A percentile compares a stretch with the other conserved stretches of the same genome.
Conservation (phyloP, 768 basidiomycete genomes). For the Boletus tomentosulus region DNA sequence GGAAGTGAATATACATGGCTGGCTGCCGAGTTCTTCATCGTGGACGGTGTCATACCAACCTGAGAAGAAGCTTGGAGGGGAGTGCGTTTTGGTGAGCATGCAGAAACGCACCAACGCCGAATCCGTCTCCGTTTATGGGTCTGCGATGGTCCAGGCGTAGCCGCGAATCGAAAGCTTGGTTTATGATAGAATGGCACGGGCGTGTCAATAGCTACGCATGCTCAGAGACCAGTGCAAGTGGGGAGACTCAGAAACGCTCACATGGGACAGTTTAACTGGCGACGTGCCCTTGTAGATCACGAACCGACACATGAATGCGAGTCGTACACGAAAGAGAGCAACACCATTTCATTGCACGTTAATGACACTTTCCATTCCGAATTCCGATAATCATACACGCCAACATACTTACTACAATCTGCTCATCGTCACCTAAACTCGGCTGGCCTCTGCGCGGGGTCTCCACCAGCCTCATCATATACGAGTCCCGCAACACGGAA, state of each 20-base stretch:
- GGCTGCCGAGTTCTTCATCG: conserved; percentile 76
- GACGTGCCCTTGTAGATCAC: conserved; percentile 95
- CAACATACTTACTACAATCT: background rate
- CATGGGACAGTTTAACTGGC: conserved; percentile 88
- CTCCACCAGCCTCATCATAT: conserved; percentile 80
- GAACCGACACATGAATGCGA: conserved; percentile 69
- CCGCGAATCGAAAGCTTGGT: conserved; percentile 94
- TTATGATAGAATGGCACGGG: conserved; percentile 94
- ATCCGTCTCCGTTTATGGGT: conserved; percentile 95
- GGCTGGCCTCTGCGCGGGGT: conserved; percentile 66
- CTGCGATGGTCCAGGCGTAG: conserved; percentile 75
- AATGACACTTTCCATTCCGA: too few relatives aligned
- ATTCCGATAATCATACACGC: background rate
- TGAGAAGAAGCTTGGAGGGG: conserved; percentile 22
- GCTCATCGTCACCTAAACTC: conserved; percentile 57
- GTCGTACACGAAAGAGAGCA: background rate
- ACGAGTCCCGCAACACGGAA: conserved; percentile 82
- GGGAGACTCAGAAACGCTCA: conserved; percentile 28
- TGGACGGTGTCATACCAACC: conserved; percentile 93
- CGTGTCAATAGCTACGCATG: conserved; percentile 72
- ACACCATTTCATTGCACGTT: too few relatives aligned
- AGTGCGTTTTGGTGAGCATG: background rate
- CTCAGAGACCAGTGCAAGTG: background rate
- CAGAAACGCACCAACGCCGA: conserved; percentile 75
- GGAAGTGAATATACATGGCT: conserved; percentile 95